Conservation (phyloP, 352 stramenopile genomes). For the Phytophthora foliorum region DNA sequence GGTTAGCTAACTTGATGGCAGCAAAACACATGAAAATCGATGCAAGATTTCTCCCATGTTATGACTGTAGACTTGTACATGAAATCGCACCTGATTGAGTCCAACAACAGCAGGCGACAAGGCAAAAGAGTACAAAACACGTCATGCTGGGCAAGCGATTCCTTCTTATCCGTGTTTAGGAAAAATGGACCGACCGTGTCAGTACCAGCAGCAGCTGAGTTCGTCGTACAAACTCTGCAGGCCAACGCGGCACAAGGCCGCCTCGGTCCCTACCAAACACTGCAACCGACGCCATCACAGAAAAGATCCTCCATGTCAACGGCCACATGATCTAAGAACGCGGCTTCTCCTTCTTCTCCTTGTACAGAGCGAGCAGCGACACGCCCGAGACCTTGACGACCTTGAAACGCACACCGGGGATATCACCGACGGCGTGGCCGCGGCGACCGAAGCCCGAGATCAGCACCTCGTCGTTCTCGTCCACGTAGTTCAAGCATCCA, state of each 20-base stretch:
- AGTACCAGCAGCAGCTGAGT: conserved; percentile 15
- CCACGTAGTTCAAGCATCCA: conserved; percentile 99
- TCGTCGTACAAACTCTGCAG: not conserved
- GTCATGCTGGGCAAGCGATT: conserved; percentile 47
- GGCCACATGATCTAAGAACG: conserved; percentile 92
- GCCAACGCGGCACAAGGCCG: not conserved
- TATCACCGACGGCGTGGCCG: conserved; percentile 99
- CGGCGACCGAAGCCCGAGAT: conserved; percentile 99
- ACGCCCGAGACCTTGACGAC: conserved; percentile 99
- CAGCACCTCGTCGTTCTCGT: conserved; percentile 99
- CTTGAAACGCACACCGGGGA: conserved; percentile 99
- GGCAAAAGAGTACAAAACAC: conserved; percentile 13
- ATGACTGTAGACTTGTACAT: too few species aligned
- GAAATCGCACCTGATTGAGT: not conserved
- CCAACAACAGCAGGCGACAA: not conserved
- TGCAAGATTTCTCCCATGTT: too few species aligned
- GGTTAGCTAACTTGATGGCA: not conserved
- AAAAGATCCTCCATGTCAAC: conserved; percentile 23
- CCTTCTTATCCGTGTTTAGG: conserved; percentile 50
- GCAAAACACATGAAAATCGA: too few species aligned
- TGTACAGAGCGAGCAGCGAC: conserved; percentile 99
- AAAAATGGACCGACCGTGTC: conserved; percentile 31
- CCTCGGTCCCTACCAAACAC: not conserved
- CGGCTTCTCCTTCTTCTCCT: conserved; percentile 99
- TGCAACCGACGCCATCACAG: conserved; percentile 14